Conservation (phyloP, 306 rosid genomes). For the Vigna trinervia region DNA sequence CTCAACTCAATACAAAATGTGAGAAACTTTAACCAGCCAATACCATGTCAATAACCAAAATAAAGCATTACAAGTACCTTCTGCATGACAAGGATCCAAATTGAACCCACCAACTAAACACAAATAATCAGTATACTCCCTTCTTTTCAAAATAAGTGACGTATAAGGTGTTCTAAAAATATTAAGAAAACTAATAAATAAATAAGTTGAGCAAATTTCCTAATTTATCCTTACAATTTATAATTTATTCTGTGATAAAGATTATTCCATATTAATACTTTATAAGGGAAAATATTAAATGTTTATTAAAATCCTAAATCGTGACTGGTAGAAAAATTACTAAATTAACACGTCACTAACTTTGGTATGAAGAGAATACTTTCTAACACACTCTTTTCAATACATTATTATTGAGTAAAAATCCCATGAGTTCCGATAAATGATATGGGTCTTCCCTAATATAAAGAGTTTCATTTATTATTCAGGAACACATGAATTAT, state of each 20-base stretch:
- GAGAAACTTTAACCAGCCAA: background rate
- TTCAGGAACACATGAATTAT: background rate
- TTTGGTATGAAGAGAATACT: background rate
- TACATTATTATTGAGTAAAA: background rate
- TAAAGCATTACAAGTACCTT: background rate
- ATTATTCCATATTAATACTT: background rate
- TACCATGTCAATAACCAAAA: background rate
- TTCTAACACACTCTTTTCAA: background rate
- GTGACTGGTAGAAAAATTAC: background rate
- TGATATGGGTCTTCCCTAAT: background rate
- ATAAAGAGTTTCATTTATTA: background rate
- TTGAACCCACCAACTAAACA: background rate
- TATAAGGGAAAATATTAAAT: background rate
- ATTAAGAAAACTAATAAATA: background rate
- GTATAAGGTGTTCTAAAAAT: background rate
- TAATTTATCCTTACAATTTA: background rate
- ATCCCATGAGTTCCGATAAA: background rate
- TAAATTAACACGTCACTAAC: background rate
- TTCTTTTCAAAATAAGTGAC: background rate
- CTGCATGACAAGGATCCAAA: background rate
- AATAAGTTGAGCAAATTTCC: background rate
- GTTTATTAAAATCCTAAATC: background rate
- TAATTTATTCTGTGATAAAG: background rate
- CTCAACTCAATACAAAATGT: background rate
- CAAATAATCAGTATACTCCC: background rate